Evolutionary conservation across 441 rosid genomes (phyloP).

Genomic region (Gossypium gossypioides): DNA sequence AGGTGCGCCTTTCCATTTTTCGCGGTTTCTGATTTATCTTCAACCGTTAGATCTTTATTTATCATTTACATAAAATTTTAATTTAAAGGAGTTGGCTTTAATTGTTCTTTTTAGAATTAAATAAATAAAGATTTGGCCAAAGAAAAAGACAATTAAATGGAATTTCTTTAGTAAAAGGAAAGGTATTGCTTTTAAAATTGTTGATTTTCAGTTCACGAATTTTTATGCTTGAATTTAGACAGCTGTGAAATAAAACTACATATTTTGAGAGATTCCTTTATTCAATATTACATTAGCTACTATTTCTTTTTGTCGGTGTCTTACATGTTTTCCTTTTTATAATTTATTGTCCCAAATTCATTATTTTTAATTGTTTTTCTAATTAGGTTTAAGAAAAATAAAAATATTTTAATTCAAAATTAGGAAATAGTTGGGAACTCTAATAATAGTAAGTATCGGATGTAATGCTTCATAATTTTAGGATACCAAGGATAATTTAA

Average conservation of each 20-base stretch:
- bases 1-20: constrained; percentile 13
- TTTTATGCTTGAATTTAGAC: background rate
- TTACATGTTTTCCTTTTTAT: background rate
- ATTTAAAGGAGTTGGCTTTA: too few species aligned
- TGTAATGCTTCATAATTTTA: too few species aligned
- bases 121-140: background rate
- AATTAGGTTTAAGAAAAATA: background rate
- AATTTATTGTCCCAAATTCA: background rate
- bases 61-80: too few species aligned
- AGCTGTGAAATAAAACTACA: background rate
- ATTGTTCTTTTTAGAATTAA: too few species aligned
- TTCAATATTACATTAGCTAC: background rate
- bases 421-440: too few species aligned
- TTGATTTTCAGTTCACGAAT: background rate
- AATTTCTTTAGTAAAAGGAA: background rate
- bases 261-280: background rate
- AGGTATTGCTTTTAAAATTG: background rate
- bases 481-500: background rate
- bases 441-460: too few species aligned
- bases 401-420: background rate
- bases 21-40: background rate
- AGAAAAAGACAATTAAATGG: too few species aligned
- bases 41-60: too few species aligned
- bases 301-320: background rate
- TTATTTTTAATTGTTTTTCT: background rate